phyloP scores from a whole-genome alignment of 495 filamentous ascomycete species.

The Penicillium coffeae region DNA sequence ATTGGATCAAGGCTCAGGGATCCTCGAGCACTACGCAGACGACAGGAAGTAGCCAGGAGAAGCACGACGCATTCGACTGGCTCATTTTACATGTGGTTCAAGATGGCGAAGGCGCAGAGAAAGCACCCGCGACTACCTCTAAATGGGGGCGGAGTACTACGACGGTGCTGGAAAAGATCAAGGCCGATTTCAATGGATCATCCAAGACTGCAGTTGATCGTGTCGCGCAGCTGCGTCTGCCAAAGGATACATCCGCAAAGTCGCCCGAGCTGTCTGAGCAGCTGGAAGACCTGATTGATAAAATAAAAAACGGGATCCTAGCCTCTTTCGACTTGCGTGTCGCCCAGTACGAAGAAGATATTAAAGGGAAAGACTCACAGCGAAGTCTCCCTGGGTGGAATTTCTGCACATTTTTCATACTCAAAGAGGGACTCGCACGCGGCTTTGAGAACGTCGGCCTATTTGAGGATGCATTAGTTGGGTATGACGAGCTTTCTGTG shows the following conservation, averaged over 20 bases:
- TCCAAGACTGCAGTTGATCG: conserved; percentile 75
- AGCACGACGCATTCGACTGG: conserved; percentile 97
- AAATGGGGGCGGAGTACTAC: conserved; percentile 77
- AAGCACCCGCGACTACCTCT: conserved; percentile 61
- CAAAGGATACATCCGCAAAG: conserved; percentile 47
- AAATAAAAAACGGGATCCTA: conserved; percentile 82
- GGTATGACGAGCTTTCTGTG: conserved; percentile 87
- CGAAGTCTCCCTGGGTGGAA: conserved; percentile 92
- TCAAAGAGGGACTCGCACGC: conserved; percentile 89
- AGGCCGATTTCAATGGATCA: conserved; percentile 85
- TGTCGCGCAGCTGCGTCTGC: conserved; percentile 78
- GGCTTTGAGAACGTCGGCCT: conserved; percentile 96
- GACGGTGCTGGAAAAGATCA: conserved; percentile 84
- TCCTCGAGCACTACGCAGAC: conserved; percentile 35
- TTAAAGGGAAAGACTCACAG: conserved; percentile 88
- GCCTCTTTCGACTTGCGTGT: conserved; percentile 88
- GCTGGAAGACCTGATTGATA: conserved; percentile 81
- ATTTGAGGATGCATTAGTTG: conserved; percentile 88
- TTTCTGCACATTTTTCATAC: conserved; percentile 96
- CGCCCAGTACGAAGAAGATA: conserved; percentile 93
- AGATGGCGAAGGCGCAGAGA: conserved; percentile 57
- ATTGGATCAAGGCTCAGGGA: conserved; percentile 84
- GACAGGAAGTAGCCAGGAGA: conserved; percentile 55
- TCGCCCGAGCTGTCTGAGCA: conserved; percentile 63
- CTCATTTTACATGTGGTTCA: conserved; percentile 87